Conservation (phyloP, 129 eudicot species). For the Calendula officinalis region DNA sequence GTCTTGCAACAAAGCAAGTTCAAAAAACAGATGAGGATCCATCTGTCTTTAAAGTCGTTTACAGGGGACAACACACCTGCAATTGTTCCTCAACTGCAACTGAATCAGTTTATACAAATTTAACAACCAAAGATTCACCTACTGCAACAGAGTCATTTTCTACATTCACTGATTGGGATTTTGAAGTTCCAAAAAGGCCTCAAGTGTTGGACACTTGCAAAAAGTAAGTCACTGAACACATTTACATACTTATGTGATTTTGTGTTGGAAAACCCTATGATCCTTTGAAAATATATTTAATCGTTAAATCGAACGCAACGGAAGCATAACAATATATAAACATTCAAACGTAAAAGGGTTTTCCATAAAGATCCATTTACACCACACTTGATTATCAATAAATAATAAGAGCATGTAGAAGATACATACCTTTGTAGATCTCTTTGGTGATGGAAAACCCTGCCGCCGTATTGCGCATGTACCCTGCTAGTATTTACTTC, state of each 20-base stretch:
- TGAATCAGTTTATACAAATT: neutral
- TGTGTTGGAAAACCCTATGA: too few relatives aligned
- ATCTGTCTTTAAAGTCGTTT: neutral
- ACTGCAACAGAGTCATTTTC: slow-evolving; percentile 7
- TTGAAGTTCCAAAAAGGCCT: neutral
- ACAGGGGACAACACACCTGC: neutral
- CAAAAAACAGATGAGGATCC: neutral
- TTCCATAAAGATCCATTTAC: too few relatives aligned
- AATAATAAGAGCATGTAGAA: too few relatives aligned
- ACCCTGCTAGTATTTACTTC: too few relatives aligned
- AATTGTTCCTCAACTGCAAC: neutral
- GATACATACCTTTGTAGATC: too few relatives aligned
- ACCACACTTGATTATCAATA: too few relatives aligned
- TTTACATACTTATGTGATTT: neutral
- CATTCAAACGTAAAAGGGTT: too few relatives aligned
- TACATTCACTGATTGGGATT: neutral
- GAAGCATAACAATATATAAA: too few relatives aligned
- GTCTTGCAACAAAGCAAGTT: neutral
- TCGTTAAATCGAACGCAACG: too few relatives aligned
- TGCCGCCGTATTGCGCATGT: too few relatives aligned
- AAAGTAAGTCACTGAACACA: slow-evolving; percentile 13
- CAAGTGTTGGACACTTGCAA: neutral
- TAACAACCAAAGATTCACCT: neutral
- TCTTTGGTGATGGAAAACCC: too few relatives aligned
- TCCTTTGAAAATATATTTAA: too few relatives aligned